A percentile compares a stretch with the other conserved stretches of the same genome.
These are phyloP conservation scores for Dentipellis sp. DNA, from an alignment of 768 basidiomycete species.

Conservation along the genomic window DNA sequence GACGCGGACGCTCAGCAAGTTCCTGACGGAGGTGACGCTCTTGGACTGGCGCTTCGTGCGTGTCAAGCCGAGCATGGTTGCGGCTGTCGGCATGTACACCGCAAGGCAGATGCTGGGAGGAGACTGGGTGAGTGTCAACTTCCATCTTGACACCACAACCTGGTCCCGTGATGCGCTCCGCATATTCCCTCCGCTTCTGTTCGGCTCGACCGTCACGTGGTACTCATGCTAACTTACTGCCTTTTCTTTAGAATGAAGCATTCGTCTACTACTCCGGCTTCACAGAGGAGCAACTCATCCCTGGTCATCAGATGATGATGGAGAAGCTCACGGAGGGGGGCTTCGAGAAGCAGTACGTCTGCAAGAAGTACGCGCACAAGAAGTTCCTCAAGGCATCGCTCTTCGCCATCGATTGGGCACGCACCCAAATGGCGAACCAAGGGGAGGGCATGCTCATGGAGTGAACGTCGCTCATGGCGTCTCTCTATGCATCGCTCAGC, in stretches of 20 bases:
- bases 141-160: slow-evolving; percentile 3
- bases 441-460: slow-evolving; percentile 15
- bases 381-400: slow-evolving; percentile 90
- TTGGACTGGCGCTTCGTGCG: slow-evolving; percentile 89
- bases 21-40: slow-evolving; percentile 92
- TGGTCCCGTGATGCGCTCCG: not conserved
- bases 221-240: slow-evolving; percentile 19
- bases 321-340: slow-evolving; percentile 74
- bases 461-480: not conserved
- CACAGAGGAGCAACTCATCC: slow-evolving; percentile 79
- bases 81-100: slow-evolving; percentile 96
- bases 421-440: slow-evolving; percentile 20
- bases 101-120: slow-evolving; percentile 90
- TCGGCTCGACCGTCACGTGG: slow-evolving; percentile 14
- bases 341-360: slow-evolving; percentile 81
- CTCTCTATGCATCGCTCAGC: not conserved
- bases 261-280: slow-evolving; percentile 92
- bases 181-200: slow-evolving; percentile 11
- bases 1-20: slow-evolving; percentile 94
- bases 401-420: slow-evolving; percentile 73
- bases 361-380: slow-evolving; percentile 95
- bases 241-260: slow-evolving; percentile 58
- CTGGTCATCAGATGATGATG: slow-evolving; percentile 73
- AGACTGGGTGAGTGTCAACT: slow-evolving; percentile 73
- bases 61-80: slow-evolving; percentile 88